Conservation (phyloP, 768 basidiomycete species). For the Psilocybe tampanensis region DNA sequence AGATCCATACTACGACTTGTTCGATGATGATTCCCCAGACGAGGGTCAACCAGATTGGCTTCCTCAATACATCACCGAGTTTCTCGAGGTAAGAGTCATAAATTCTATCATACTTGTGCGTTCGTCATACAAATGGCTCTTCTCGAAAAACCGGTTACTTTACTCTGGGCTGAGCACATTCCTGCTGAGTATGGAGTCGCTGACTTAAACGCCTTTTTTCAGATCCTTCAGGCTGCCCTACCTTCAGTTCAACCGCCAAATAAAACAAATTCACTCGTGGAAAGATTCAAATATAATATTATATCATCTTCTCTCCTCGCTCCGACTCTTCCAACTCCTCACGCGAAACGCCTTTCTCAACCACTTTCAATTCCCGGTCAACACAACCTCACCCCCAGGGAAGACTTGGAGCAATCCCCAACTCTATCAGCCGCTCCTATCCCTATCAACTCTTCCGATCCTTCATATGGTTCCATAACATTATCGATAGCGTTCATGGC, state of each 20-base stretch:
- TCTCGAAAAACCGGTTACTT: neutral
- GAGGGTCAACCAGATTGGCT: conserved; percentile 39
- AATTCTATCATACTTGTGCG: neutral
- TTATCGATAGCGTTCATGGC: conserved; percentile 39
- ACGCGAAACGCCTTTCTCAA: conserved; percentile 31
- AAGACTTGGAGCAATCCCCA: conserved; percentile 24
- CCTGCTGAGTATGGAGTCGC: conserved; percentile 11
- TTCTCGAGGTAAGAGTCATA: conserved; percentile 41
- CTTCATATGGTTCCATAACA: conserved; percentile 43
- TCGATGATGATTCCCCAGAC: conserved; percentile 24
- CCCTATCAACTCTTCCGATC: conserved; percentile 26
- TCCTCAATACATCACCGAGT: conserved; percentile 34
- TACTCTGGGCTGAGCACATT: conserved; percentile 6
- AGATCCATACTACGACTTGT: conserved; percentile 30
- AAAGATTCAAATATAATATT: conserved; percentile 83
- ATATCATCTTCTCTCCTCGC: conserved; percentile 82
- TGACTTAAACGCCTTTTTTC: conserved; percentile 15
- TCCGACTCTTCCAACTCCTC: conserved; percentile 48
- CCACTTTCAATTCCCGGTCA: conserved; percentile 47
- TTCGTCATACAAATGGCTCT: neutral
- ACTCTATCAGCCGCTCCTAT: conserved; percentile 23
- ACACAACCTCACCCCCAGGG: conserved; percentile 47
- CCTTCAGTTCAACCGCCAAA: conserved; percentile 34
- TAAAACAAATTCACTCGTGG: conserved; percentile 57
- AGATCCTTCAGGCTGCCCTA: conserved; percentile 43